Evolutionary conservation across 164 flowering plant species (phyloP).

Genomic region (Kingdonia uniflora): DNA sequence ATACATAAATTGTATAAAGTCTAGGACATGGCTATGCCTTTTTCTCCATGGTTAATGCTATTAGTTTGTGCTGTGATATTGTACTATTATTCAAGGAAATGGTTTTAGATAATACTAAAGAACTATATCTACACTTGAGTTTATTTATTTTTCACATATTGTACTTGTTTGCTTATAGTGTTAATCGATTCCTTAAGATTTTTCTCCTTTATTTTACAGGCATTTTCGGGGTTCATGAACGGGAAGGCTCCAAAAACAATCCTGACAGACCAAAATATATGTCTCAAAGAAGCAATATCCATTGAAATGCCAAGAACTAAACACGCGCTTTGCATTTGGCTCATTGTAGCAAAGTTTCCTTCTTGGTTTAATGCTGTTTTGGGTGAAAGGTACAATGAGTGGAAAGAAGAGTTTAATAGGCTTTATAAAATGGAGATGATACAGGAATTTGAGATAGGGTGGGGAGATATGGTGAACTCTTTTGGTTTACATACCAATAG

Average conservation of each 20-base stretch:
- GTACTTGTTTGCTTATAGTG: too few relatives aligned
- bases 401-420: conserved; percentile 80
- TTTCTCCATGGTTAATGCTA: too few relatives aligned
- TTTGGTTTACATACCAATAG: conserved; percentile 75
- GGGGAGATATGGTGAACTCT: conserved; percentile 74
- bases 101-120: too few relatives aligned
- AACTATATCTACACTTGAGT: too few relatives aligned
- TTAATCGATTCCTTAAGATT: conserved; percentile 8
- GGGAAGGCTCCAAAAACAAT: conserved; percentile 88
- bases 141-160: too few relatives aligned
- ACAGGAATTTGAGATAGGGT: conserved; percentile 79
- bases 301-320: conserved; percentile 70
- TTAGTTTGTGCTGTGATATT: too few relatives aligned
- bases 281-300: conserved; percentile 78
- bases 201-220: conserved; percentile 28
- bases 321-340: conserved; percentile 93
- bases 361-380: conserved; percentile 92
- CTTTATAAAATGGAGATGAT: conserved; percentile 69
- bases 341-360: conserved; percentile 88
- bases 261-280: conserved; percentile 80
- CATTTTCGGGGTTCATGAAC: conserved; percentile 72
- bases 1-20: too few relatives aligned
- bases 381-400: conserved; percentile 85
- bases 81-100: too few relatives aligned
- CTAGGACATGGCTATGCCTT: too few relatives aligned